phyloP scores from a whole-genome alignment of 305 asterid genomes.

The Plantago coronopus region DNA sequence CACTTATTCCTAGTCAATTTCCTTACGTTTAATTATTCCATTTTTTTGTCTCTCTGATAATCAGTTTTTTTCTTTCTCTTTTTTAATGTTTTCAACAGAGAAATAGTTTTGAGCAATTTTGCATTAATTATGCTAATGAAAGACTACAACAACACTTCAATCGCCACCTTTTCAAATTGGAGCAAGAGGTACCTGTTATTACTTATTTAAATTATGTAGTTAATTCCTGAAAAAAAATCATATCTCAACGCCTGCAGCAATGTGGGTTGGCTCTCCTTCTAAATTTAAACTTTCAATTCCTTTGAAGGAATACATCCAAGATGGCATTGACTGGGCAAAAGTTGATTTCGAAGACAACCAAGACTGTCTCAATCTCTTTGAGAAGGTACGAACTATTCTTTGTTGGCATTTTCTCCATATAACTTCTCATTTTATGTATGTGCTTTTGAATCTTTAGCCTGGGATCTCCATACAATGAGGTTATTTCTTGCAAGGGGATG shows the following conservation, averaged over 20 bases:
- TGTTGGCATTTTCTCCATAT: conserved; percentile 9
- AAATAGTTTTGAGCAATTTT: conserved; percentile 87
- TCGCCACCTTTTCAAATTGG: conserved; percentile 82
- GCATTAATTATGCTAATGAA: conserved; percentile 85
- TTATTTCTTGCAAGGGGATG: too few relatives aligned
- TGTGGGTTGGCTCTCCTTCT: conserved; percentile 1
- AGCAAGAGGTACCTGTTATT: conserved; percentile 60
- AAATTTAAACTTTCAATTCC: conserved; percentile 16
- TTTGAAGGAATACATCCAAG: conserved; percentile 87
- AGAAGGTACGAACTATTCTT: conserved; percentile 56
- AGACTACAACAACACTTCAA: conserved; percentile 84
- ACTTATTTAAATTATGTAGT: background rate
- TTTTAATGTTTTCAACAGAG: conserved; percentile 32
- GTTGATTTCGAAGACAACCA: conserved; percentile 97
- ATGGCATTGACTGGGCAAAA: conserved; percentile 95
- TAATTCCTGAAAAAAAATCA: background rate
- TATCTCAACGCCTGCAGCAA: conserved; percentile 14
- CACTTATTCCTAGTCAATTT: conserved; percentile 14
- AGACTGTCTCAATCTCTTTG: conserved; percentile 88
- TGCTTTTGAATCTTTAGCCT: too few relatives aligned
- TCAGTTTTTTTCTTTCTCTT: conserved; percentile 21
- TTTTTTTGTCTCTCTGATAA: conserved; percentile 19
- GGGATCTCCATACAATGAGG: too few relatives aligned
- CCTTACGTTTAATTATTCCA: conserved; percentile 21
- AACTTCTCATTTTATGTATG: background rate